Evolutionary conservation across 768 basidiomycete species (phyloP), one percentile per base, ranked within the genome.

Genomic region (Boletus rubropictus): DNA sequence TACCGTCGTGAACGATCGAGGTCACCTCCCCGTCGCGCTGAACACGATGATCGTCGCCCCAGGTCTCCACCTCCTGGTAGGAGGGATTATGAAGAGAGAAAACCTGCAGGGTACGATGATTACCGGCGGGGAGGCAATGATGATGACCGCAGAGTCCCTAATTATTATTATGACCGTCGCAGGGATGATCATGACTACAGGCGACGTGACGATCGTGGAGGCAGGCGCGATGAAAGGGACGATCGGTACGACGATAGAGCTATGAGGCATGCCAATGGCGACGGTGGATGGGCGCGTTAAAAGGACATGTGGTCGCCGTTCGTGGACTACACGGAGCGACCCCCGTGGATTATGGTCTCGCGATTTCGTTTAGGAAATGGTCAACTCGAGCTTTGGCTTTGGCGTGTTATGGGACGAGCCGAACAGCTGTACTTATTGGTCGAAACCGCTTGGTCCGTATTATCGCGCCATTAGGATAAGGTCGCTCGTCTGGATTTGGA

Each of bases 61-160:
- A 84, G 86, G 78, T 87, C 85, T 73, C 82, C 87, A 42, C 65
- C 66, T 65, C 82, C 86, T 57, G 77, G 81, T 50, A 78, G 74
- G 77, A 85, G 87, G 77, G 85, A 89, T 61, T 72, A 73, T 70
- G 86, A 89, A 75, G 86, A 89, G 71, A 81, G 76, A 79, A 84
- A 84, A 78, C 79, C 85, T 81, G 84, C 85, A 82, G 86, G 86
- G 82, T 87, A 89, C 82, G 88, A 89, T 80, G 84, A 88, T 79
- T 76, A 81, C 69, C 82, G 88, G 69, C 83, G 88, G 70, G 86
- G 84, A 62, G 81, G 80, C 62, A 80, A 75, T 57, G 70, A 82
- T 80, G 84, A 86, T 81, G 82, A 82, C 69, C 84, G 80, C 73
- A 82, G 80, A 81, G 78, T 72, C 67, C 84, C 84, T 82, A 84